These are phyloP conservation scores for Tritrichomonas musculus DNA, from an alignment of 208 protist species.

Conservation along the genomic window DNA sequence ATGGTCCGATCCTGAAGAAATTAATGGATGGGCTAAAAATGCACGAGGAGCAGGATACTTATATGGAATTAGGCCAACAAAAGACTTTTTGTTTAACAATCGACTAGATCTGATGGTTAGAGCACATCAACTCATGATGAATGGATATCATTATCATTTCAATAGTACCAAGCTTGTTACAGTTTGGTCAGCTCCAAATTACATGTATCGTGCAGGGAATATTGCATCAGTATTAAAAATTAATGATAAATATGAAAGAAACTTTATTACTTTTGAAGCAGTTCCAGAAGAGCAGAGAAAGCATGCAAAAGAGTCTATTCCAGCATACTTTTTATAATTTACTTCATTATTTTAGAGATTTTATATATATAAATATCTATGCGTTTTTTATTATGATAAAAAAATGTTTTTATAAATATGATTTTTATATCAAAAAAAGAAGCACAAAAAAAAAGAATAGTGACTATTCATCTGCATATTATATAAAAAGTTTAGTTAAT, in stretches of 20 bases:
- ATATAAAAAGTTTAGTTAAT: not conserved
- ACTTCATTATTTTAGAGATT: no score
- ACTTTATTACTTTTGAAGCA: slow-evolving; percentile 84
- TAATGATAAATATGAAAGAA: slow-evolving; percentile 80
- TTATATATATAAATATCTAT: no score
- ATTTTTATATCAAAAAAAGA: no score
- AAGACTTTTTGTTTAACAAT: slow-evolving; percentile 78
- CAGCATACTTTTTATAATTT: no score
- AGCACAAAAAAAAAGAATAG: no score
- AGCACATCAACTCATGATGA: slow-evolving; percentile 59
- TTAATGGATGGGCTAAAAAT: slow-evolving; percentile 86
- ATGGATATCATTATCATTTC: slow-evolving; percentile 63
- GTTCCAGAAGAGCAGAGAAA: slow-evolving; percentile 75
- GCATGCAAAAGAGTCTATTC: no score
- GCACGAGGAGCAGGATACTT: slow-evolving; percentile 96
- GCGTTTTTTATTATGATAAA: no score
- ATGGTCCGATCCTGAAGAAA: slow-evolving; percentile 89
- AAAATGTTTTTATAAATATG: no score
- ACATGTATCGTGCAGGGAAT: slow-evolving; percentile 58
- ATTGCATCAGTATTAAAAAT: slow-evolving; percentile 60
- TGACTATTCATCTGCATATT: no score
- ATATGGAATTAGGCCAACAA: slow-evolving; percentile 82
- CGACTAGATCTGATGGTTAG: slow-evolving; percentile 74
- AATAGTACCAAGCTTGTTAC: slow-evolving; percentile 53
- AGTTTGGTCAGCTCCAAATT: no score